Evolutionary conservation across 2,329 filamentous ascomycete species (phyloP), one percentile per base, ranked within the genome.

Genomic region (Aspergillus ochraceus): DNA sequence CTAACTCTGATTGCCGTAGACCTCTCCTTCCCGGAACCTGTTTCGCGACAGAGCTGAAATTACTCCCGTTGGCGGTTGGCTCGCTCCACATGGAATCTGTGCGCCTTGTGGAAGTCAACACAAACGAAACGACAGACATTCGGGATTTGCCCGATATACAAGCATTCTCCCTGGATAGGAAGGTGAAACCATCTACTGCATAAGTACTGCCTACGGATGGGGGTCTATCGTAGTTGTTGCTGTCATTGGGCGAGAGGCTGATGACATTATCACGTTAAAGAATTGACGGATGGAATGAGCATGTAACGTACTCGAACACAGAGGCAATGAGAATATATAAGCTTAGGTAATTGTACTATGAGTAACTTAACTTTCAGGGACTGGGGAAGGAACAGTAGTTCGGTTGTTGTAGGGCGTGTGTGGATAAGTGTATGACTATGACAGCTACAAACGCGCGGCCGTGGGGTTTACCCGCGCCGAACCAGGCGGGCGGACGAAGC

Each of bases 141-240:
- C 73, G 78, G 58, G 83, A 87, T 63, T 70, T 87, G 54, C 85
- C 85, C 3, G 83, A 84, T 64, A 80, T 86, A 58, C 70, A 86
- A 56, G 78, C 77, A 11, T 68, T 71, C 59, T 42, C 36, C 17
- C 14, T 42, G 14, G 70, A 74, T 52, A 67, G 63, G 50, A 60
- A 63, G 14, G 59, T 52, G 14, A 17, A 51, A 20, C 29, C 52
- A n/a, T 17, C 39, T 49, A n/a, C 36, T n/a, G 36, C 14, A 51
- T 49, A 55, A 30, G 10, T 11, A 11, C 49, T 49, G 26, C 26
- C 17, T 39, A 50, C n/a, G n/a, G 14, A 36, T 30, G 57, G 12
- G 32, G 32, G 10, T 36, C 11, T 11, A 36, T 45, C 26, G 26
- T 26, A 26, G 26, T 26, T 26, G 26, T 26, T 26, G 26, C 26